Evolutionary conservation across 2,329 filamentous ascomycete genomes (phyloP).

Genomic region (Neofusicoccum kwambonambiense): DNA sequence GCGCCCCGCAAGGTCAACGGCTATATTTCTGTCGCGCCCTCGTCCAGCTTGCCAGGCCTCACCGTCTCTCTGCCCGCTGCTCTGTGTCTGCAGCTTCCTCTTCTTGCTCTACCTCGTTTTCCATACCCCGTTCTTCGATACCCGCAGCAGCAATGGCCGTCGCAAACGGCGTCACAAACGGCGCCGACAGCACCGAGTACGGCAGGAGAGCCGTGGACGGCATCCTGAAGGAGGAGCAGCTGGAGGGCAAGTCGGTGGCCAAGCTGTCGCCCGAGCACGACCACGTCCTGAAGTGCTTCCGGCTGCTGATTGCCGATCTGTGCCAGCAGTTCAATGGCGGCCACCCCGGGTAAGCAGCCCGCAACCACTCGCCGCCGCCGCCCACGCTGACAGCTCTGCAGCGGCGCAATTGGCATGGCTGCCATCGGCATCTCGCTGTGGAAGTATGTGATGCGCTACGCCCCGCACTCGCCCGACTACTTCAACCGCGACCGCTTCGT

Average conservation of each 20-base stretch:
- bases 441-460: conserved; percentile 63
- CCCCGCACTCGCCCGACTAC: conserved; percentile 54
- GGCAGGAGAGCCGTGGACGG: conserved; percentile 27
- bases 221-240: conserved; percentile 27
- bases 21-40: neutral
- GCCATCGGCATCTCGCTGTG: conserved; percentile 61
- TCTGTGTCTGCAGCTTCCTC: neutral
- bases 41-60: neutral
- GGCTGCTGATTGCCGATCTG: conserved; percentile 64
- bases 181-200: conserved; percentile 23
- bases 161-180: conserved; percentile 8
- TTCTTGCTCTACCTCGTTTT: neutral
- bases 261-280: conserved; percentile 40
- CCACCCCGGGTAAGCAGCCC: conserved; percentile 58
- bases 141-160: conserved; percentile 5
- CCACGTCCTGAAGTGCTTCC: conserved; percentile 59
- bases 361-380: neutral
- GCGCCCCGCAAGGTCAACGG: neutral
- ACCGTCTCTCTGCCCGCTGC: neutral
- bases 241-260: conserved; percentile 21
- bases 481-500: conserved; percentile 65
- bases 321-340: conserved; percentile 70
- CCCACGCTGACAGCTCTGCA: conserved; percentile 24
- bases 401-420: conserved; percentile 60
- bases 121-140: neutral